These are phyloP conservation scores for Trichaptum fuscoviolaceum DNA, from an alignment of 768 basidiomycete genomes.

Conservation along the genomic window DNA sequence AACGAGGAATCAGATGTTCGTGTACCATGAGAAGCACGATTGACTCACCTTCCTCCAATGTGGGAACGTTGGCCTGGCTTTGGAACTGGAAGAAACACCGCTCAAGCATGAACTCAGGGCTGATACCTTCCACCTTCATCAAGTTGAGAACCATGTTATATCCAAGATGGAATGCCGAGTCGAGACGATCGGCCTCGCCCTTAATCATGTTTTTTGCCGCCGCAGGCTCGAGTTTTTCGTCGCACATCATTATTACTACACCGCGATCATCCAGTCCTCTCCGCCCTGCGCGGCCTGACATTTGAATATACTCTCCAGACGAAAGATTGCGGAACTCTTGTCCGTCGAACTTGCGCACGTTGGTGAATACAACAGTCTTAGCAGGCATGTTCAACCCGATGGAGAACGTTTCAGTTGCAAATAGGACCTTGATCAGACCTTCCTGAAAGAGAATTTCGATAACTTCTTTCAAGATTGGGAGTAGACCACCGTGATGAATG, in stretches of 20 bases:
- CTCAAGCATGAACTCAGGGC: conserved; percentile 97
- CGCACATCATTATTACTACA: conserved; percentile 99
- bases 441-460: conserved; percentile 99
- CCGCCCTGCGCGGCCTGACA: conserved; percentile 97
- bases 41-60: conserved; percentile 70
- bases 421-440: conserved; percentile 94
- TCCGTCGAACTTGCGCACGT: conserved; percentile 94
- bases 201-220: conserved; percentile 97
- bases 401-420: conserved; percentile 98
- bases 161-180: conserved; percentile 97
- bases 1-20: too few species aligned
- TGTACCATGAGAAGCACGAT: not conserved
- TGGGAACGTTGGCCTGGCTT: conserved; percentile 85
- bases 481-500: conserved; percentile 95
- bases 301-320: conserved; percentile 97
- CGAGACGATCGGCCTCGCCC: conserved; percentile 92
- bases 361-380: conserved; percentile 97
- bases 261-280: conserved; percentile 98
- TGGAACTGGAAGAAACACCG: conserved; percentile 99
- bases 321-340: conserved; percentile 90
- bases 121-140: conserved; percentile 98
- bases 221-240: conserved; percentile 91
- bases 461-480: conserved; percentile 97
- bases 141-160: conserved; percentile 99
- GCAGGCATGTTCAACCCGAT: conserved; percentile 99